These are phyloP conservation scores for Boletus tomentosulus DNA, from an alignment of 768 basidiomycete genomes.

Conservation along the genomic window DNA sequence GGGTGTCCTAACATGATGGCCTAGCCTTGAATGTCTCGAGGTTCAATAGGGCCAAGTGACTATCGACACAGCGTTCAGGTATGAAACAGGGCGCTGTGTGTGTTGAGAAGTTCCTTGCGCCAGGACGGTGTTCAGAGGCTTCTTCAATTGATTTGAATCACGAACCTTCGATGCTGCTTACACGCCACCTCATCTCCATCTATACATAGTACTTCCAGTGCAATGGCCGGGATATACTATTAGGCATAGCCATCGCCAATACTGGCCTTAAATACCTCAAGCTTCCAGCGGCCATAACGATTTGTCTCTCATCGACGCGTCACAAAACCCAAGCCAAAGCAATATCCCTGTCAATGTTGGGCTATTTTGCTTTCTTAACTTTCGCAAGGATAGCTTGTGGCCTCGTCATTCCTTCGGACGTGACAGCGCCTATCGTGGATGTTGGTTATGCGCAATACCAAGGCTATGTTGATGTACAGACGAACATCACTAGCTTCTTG, in stretches of 20 bases:
- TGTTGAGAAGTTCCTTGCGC: too few species aligned
- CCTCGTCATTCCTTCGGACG: background rate
- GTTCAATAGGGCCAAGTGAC: too few species aligned
- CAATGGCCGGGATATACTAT: background rate
- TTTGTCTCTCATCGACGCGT: background rate
- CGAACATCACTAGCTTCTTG: constrained; percentile 23
- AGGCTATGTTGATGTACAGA: constrained; percentile 19
- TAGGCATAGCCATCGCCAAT: background rate
- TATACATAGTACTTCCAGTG: too few species aligned
- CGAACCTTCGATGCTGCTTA: background rate
- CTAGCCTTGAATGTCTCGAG: too few species aligned
- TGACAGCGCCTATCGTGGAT: constrained; percentile 18
- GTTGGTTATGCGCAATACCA: constrained; percentile 32
- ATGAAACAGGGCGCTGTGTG: too few species aligned
- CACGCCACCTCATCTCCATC: background rate
- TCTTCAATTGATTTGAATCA: background rate
- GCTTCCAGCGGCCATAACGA: background rate
- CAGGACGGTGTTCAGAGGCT: background rate
- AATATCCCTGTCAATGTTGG: background rate
- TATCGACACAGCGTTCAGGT: too few species aligned
- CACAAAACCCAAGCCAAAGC: background rate
- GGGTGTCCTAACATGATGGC: too few species aligned
- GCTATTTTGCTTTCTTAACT: background rate
- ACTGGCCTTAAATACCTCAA: background rate
- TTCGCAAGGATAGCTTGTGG: background rate